Base-by-base conservation (phyloP, 345 rosid species). In the Geranium rotundifolium region DNA sequence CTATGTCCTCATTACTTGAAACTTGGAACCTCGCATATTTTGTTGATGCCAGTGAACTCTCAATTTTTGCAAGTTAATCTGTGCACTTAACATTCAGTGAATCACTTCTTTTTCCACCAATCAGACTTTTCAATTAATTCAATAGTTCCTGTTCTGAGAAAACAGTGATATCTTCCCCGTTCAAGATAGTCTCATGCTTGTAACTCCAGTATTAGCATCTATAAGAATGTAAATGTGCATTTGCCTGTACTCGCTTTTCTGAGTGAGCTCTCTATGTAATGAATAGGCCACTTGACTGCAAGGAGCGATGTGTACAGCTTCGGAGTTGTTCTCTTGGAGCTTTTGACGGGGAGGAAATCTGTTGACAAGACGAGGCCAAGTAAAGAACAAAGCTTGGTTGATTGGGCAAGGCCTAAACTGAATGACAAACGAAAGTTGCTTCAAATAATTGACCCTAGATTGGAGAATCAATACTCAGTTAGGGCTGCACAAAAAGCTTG, bases 331-430 rank as follows among this genome's bases (percentile, higher is more conserved):
- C 96, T 90, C 63, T 76, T 90, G 65, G 97, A 90, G 82, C 87
- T 90, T 68, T 68, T 93, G 73, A 90, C 92, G 0, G 92, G 99
- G 73, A 85, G 92, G 74, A 93, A 88, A 63, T 93, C 97, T 15
- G 90, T 93, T 58, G 97, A 93, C 81, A 93, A 86, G 85, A 86
- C 92, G 7, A 83, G 92, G 70, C 97, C 97, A 18, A 84, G 89
- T 84, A 93, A 74, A 83, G 95, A 93, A 75, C 99, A 93, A 78
- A 93, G 86, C 76, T 69, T 93, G 75, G 96, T 90, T 49, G 99
- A 90, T 69, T 93, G 99, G 99, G 97, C 97, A 19, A 84, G 97
- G 59, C 99, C 97, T 5, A 88, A 93, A 76, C 79, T 93, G 72
- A 92, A 89, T 19, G 98, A 92, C 74, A 89, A 92, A 81, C 80